Evolutionary conservation across 805 yeast genomes (phyloP).

Genomic region (Hemisphaericaspora nanyangensis): DNA sequence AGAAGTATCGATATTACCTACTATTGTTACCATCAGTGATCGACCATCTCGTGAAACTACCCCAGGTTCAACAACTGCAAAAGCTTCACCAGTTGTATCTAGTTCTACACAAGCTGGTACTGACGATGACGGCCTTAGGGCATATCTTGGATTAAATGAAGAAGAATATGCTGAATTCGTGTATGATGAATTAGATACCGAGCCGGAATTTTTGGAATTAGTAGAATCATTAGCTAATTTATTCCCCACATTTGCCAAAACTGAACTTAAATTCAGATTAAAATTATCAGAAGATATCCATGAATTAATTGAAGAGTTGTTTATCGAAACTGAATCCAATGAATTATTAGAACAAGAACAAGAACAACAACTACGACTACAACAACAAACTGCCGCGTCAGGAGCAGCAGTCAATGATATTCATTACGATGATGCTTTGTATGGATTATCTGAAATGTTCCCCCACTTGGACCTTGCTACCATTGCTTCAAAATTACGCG

Average conservation of each 20-base stretch:
- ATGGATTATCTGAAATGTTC: conserved; percentile 39
- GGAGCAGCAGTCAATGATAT: not conserved
- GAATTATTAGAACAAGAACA: conserved; percentile 4
- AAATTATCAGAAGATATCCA: conserved; percentile 19
- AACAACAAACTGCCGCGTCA: not conserved
- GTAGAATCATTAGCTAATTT: conserved; percentile 22
- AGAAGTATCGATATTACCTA: not conserved
- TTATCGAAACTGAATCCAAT: conserved; percentile 13
- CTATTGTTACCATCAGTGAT: not conserved
- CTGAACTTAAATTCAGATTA: conserved; percentile 24
- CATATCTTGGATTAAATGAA: not conserved
- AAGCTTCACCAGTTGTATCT: not conserved
- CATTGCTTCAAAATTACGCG: conserved; percentile 23
- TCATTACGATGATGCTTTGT: conserved; percentile 13
- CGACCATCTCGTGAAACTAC: not conserved
- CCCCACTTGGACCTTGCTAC: conserved; percentile 34
- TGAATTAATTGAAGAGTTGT: conserved; percentile 22
- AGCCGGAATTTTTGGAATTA: conserved; percentile 7
- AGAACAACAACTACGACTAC: not conserved
- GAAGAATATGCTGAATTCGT: conserved; percentile 1
- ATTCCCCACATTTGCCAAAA: conserved; percentile 22
- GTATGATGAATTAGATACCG: conserved; percentile 11
- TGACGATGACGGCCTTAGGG: not conserved
- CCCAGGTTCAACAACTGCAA: not conserved
- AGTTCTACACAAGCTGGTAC: not conserved